Evolutionary conservation across 768 basidiomycete species (phyloP), one percentile per base, ranked within the genome.

Genomic region (Tulasnella sp.): DNA sequence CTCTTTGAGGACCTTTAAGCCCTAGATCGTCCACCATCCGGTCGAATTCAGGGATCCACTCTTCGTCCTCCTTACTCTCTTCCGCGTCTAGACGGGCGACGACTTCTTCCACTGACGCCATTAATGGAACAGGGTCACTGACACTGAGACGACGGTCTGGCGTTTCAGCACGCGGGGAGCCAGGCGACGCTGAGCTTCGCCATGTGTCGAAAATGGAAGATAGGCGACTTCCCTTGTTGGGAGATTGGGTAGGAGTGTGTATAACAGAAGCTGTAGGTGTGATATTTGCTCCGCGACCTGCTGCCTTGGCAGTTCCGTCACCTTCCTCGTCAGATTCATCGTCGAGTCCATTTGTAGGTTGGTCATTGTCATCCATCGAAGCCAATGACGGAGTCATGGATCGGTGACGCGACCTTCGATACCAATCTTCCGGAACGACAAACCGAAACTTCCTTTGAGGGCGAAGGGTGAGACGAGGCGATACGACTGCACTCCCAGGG

Each of bases 371-470:
- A 12, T 71, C 39, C 69, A 67, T 31, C 52, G 78, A 77, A 2
- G 74, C 58, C 36, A 67, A 39, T 17, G 73, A 74, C 3, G 73
- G 54, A 29, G 25, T 76, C 1, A 85, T 80, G 49, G 83, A 84
- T 0, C 88, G 88, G 8, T 89, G 86, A 78, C 87, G 91, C 25
- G 89, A 88, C 22, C 91, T 87, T 76, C 89, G 88, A 82, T 89
- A 94, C 93, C 91, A 94, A 80, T 91, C 90, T 73, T 91, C 91
- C 1, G 91, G 91, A 9, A 94, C 88, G 78, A 90, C 91, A 75
- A 93, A 87, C 36, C 86, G 85, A 80, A 91, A 88, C 9, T 79
- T 80, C 11, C 88, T 80, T 83, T 1, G 86, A 86, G 37, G 81
- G 79, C 3, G 83, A 79, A n/a, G 84, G 83, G 78, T 86, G 22